phyloP scores from a whole-genome alignment of 1,284 basidiomycete species.

The Lignosus rhinocerotis region DNA sequence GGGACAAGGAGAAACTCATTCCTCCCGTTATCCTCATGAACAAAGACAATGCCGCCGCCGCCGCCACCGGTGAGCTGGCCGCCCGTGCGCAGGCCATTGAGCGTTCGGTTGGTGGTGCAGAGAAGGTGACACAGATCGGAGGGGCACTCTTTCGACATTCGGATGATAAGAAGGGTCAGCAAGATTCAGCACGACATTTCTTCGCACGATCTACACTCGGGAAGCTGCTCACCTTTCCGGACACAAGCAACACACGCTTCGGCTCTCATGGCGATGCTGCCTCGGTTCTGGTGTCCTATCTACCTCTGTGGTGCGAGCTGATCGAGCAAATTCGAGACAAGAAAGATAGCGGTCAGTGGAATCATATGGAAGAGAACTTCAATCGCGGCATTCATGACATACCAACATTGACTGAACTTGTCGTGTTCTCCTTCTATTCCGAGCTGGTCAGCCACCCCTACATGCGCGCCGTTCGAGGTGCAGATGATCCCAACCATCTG shows the following conservation, averaged over 20 bases:
- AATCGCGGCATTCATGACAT: conserved; percentile 33
- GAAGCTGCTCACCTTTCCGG: conserved; percentile 28
- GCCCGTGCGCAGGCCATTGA: conserved; percentile 21
- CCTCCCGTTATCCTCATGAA: conserved; percentile 32
- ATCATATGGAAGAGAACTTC: conserved; percentile 40
- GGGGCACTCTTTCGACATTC: conserved; percentile 35
- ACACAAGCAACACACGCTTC: conserved; percentile 34
- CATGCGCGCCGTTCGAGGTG: conserved; percentile 12
- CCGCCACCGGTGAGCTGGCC: neutral
- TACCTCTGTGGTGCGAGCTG: conserved; percentile 24
- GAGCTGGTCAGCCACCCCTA: conserved; percentile 26
- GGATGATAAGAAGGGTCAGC: conserved; percentile 26
- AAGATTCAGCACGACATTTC: conserved; percentile 24
- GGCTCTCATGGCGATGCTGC: conserved; percentile 32
- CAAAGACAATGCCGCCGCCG: conserved; percentile 30
- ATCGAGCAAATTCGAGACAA: conserved; percentile 26
- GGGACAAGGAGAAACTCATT: conserved; percentile 15
- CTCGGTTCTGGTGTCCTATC: conserved; percentile 26
- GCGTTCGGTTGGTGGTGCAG: conserved; percentile 27
- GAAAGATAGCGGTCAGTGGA: conserved; percentile 30
- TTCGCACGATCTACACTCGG: conserved; percentile 20
- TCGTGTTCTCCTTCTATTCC: conserved; percentile 32
- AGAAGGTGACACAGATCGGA: conserved; percentile 32
- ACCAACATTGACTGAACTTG: conserved; percentile 39
- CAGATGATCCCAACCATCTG: conserved; percentile 11